phyloP scores from a whole-genome alignment of 2,329 filamentous ascomycete species.

The Neofusicoccum sp. region DNA sequence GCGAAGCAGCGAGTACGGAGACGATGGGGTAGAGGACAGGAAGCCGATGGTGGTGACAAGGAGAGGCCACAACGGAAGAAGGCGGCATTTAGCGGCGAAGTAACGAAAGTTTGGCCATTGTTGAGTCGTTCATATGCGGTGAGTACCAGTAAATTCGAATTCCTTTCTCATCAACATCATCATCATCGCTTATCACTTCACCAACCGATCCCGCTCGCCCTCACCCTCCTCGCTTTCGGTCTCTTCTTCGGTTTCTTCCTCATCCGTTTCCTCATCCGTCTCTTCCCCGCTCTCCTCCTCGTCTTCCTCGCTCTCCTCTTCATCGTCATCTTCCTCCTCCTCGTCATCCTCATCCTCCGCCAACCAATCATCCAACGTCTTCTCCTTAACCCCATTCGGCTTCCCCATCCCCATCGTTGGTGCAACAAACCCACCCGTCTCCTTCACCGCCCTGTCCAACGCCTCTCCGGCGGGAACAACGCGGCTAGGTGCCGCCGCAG shows the following conservation, averaged over 20 bases:
- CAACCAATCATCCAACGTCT: conserved; percentile 91
- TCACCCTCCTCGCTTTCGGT: conserved; percentile 48
- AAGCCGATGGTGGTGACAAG: too few relatives aligned
- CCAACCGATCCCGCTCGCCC: conserved; percentile 37
- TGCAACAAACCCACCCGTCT: conserved; percentile 29
- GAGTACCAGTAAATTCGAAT: too few relatives aligned
- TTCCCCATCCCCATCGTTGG: conserved; percentile 38
- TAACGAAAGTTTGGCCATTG: too few relatives aligned
- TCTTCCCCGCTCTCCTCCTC: conserved; percentile 46
- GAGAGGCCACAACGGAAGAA: too few relatives aligned
- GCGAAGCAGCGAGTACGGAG: too few relatives aligned
- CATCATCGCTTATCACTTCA: conserved; percentile 27
- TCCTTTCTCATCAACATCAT: background rate
- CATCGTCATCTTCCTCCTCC: conserved; percentile 54
- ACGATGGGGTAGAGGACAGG: too few relatives aligned
- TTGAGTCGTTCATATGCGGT: too few relatives aligned
- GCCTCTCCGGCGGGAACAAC: conserved; percentile 59
- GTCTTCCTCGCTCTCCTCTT: conserved; percentile 50
- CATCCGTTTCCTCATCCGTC: conserved; percentile 65
- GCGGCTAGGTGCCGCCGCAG: conserved; percentile 29
- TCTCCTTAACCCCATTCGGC: conserved; percentile 62
- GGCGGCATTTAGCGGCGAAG: too few relatives aligned
- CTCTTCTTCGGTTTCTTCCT: conserved; percentile 42
- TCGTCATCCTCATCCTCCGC: conserved; percentile 67
- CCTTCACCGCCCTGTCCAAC: conserved; percentile 57